Evolutionary conservation across 768 basidiomycete genomes (phyloP).

Genomic region (Pleurotus tuoliensis): DNA sequence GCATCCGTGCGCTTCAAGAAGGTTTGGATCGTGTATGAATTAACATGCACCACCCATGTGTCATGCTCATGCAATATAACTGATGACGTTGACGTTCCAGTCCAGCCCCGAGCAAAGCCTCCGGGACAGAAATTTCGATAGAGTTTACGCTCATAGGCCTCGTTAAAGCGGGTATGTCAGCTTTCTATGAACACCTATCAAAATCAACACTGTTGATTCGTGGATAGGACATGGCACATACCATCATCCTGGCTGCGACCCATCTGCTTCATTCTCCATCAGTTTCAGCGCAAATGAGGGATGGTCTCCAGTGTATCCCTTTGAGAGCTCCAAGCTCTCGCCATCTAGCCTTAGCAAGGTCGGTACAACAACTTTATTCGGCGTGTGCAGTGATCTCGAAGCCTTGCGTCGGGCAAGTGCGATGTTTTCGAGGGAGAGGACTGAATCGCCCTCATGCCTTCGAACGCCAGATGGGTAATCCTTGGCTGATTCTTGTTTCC

Average conservation of each 20-base stretch:
- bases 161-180: slow-evolving; percentile 86
- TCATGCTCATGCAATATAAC: slow-evolving; percentile 85
- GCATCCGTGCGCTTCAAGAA: slow-evolving; percentile 27
- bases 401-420: slow-evolving; percentile 6
- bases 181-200: slow-evolving; percentile 75
- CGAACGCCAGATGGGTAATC: neutral
- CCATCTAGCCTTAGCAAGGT: slow-evolving; percentile 20
- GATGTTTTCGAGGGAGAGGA: slow-evolving; percentile 1
- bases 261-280: slow-evolving; percentile 72
- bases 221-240: slow-evolving; percentile 27
- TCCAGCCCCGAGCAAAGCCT: slow-evolving; percentile 87
- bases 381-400: slow-evolving; percentile 32
- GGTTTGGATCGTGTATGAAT: neutral
- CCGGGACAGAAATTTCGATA: slow-evolving; percentile 78
- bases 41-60: slow-evolving; percentile 41
- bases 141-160: slow-evolving; percentile 72
- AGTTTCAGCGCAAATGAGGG: slow-evolving; percentile 62
- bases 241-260: slow-evolving; percentile 65
- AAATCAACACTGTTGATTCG: slow-evolving; percentile 29
- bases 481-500: neutral
- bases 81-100: slow-evolving; percentile 81
- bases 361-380: slow-evolving; percentile 51
- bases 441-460: neutral
- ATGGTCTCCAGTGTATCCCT: slow-evolving; percentile 47
- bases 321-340: too few species aligned